phyloP scores from a whole-genome alignment of 2,329 filamentous ascomycete species.

The Fusarium sp. region DNA sequence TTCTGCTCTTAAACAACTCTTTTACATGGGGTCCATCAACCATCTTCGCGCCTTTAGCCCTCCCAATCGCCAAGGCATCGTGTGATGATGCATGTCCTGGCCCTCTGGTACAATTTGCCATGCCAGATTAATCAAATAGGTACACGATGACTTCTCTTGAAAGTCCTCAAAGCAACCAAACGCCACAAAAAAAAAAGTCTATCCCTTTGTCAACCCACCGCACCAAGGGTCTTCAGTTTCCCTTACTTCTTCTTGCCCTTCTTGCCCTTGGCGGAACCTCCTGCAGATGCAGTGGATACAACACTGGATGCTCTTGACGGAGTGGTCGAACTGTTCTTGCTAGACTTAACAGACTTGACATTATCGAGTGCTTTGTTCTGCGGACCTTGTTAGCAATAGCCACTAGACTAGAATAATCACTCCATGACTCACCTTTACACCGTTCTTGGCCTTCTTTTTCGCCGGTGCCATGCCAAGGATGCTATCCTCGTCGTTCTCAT shows the following conservation, averaged over 20 bases:
- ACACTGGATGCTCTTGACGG: constrained; percentile 92
- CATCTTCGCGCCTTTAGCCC: constrained; percentile 27
- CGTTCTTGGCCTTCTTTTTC: constrained; percentile 95
- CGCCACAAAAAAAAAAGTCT: constrained; percentile 44
- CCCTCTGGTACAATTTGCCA: constrained; percentile 25
- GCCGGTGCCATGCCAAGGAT: constrained; percentile 84
- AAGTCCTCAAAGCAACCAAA: constrained; percentile 45
- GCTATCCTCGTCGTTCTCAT: constrained; percentile 87
- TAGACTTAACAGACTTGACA: constrained; percentile 86
- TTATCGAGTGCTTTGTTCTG: constrained; percentile 95
- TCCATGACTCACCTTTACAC: constrained; percentile 77
- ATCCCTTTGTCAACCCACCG: constrained; percentile 31
- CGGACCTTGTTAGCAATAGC: constrained; percentile 33
- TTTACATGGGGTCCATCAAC: constrained; percentile 24
- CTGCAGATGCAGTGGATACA: constrained; percentile 75
- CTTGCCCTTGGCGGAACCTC: constrained; percentile 66
- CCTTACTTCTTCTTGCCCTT: constrained; percentile 54
- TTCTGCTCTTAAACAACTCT: constrained; percentile 43
- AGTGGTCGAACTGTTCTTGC: constrained; percentile 80
- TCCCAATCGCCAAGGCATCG: constrained; percentile 27
- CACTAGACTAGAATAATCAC: not conserved
- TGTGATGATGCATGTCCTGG: constrained; percentile 32
- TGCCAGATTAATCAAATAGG: constrained; percentile 35
- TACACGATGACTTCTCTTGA: constrained; percentile 35
- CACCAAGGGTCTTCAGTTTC: constrained; percentile 9